A percentile compares a stretch with the other conserved stretches of the same genome.
phyloP scores from a whole-genome alignment of 495 filamentous ascomycete species.

The Barbatosphaeria neglecta region DNA sequence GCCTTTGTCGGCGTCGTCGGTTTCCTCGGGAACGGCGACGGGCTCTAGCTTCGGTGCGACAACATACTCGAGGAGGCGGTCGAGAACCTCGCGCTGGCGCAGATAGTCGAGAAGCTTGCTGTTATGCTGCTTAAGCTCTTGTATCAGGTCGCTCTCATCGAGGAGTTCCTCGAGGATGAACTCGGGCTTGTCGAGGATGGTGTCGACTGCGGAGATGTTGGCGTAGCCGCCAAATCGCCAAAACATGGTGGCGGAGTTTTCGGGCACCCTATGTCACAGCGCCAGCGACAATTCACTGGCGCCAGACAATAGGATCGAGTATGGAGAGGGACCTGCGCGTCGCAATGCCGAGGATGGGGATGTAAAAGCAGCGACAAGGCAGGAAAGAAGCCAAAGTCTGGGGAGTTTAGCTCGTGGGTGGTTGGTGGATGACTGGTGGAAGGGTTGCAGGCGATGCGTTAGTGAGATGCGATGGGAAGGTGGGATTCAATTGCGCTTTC shows the following conservation, averaged over 20 bases:
- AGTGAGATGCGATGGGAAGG: too few species aligned
- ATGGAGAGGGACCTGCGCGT: not conserved
- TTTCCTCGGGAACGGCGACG: constrained; percentile 48
- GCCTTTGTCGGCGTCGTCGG: constrained; percentile 44
- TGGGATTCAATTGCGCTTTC: too few species aligned
- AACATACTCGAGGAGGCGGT: constrained; percentile 83
- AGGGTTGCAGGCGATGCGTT: too few species aligned
- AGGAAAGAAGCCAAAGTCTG: too few species aligned
- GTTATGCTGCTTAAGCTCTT: constrained; percentile 97
- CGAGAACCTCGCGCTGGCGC: constrained; percentile 74
- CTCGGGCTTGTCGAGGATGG: constrained; percentile 87
- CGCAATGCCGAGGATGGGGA: not conserved
- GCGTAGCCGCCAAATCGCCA: constrained; percentile 98
- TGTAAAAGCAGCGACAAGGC: too few species aligned
- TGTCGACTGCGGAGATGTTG: constrained; percentile 91
- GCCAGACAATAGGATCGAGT: not conserved
- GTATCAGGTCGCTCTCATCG: constrained; percentile 89
- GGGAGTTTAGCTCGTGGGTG: too few species aligned
- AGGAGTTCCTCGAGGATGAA: constrained; percentile 91
- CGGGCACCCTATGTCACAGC: constrained; percentile 26
- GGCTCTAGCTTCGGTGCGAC: constrained; percentile 58
- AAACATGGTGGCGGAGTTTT: constrained; percentile 61
- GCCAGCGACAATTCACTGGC: constrained; percentile 10
- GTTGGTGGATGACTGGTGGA: too few species aligned
- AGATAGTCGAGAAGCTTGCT: constrained; percentile 94